Conservation (phyloP, 768 basidiomycete species). For the Amanita muscaria region DNA sequence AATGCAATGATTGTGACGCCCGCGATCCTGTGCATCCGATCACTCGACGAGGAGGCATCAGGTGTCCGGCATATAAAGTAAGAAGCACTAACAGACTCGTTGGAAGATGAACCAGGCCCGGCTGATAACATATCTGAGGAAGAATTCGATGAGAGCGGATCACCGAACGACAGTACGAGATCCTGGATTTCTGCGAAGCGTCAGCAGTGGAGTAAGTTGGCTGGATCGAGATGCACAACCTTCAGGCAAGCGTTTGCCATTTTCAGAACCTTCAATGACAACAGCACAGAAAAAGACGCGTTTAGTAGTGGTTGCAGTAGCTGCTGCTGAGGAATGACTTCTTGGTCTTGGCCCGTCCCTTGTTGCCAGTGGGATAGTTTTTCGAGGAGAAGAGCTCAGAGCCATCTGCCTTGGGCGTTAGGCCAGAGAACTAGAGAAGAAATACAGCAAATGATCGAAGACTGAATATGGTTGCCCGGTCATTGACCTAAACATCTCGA, state of each 20-base stretch:
- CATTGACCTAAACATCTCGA: neutral
- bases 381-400: constrained; percentile 61
- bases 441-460: constrained; percentile 8
- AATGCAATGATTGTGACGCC: neutral
- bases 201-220: constrained; percentile 9
- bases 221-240: constrained; percentile 30
- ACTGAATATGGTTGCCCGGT: neutral
- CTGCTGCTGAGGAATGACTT: constrained; percentile 23
- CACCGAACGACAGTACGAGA: constrained; percentile 69
- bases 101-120: constrained; percentile 27
- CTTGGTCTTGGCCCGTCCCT: constrained; percentile 51
- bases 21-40: too few relatives aligned
- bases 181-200: constrained; percentile 59
- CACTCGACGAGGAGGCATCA: neutral
- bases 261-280: constrained; percentile 77
- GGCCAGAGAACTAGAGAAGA: too few relatives aligned
- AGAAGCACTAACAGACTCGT: constrained; percentile 34
- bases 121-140: constrained; percentile 41
- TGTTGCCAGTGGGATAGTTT: constrained; percentile 62
- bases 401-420: constrained; percentile 35
- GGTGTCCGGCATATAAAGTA: too few relatives aligned
- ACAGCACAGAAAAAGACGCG: constrained; percentile 88
- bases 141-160: constrained; percentile 45
- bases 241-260: constrained; percentile 57
- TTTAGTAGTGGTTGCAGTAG: constrained; percentile 43